Evolutionary conservation across 257 asterid genomes (phyloP).

Genomic region (Capsicum chinense): DNA sequence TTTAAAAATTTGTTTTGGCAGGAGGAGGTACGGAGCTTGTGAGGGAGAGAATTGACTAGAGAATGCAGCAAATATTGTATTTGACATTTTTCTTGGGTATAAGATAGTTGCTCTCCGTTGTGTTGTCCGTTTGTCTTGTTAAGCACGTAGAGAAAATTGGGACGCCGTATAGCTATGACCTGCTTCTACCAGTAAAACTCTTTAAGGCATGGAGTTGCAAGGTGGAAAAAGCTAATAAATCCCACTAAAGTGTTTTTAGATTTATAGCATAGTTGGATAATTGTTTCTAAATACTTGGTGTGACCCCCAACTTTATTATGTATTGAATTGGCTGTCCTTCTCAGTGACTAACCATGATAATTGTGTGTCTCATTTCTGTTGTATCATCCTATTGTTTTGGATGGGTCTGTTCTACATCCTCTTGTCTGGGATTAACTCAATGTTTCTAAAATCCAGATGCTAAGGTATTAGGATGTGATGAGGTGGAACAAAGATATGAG

Average conservation of each 20-base stretch:
- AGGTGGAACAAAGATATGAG: constrained; percentile 55
- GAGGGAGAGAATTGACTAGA: background rate
- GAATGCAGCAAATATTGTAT: background rate
- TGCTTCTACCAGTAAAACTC: background rate
- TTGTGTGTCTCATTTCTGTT: background rate
- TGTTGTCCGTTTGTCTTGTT: constrained; percentile 1
- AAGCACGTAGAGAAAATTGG: background rate
- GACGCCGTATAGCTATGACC: background rate
- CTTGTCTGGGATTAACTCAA: background rate
- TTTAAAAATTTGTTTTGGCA: background rate
- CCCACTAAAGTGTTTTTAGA: background rate
- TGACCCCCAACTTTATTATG: background rate
- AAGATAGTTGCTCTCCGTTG: background rate
- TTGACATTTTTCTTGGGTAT: background rate
- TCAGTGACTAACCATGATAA: constrained; percentile 4
- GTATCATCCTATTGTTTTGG: background rate
- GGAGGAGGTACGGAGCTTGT: background rate
- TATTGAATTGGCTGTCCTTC: background rate
- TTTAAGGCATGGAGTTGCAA: background rate
- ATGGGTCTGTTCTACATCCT: background rate
- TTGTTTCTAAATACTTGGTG: constrained; percentile 8
- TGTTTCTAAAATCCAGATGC: constrained; percentile 18
- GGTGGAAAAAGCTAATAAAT: background rate
- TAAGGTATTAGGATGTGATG: constrained; percentile 29
- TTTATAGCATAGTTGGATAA: background rate